Evolutionary conservation across 2,329 filamentous ascomycete species (phyloP), one percentile per base, ranked within the genome.

Genomic region (Hypoxylon sp.): DNA sequence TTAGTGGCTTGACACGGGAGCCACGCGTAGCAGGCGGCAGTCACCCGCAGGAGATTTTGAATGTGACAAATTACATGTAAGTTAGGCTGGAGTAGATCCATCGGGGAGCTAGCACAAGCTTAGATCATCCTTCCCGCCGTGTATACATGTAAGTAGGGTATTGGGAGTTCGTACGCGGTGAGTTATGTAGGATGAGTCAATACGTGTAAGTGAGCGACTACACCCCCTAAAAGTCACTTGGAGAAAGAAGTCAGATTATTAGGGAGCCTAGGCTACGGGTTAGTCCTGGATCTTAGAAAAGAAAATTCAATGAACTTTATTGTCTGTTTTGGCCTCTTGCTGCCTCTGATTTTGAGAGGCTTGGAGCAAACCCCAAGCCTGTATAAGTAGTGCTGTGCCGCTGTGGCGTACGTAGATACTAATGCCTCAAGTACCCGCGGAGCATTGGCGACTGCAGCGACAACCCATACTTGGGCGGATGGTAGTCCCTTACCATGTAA

Each of bases 161-260:
- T 59, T 50, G 5, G 22, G 7, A 48, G 6, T 14, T 10, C 17
- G 40, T 35, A 14, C 25, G 4, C 25, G 25, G 25, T 4, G 20
- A 20, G 20, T 27, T 25, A 25, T 25, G 25, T 40, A 40, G 31
- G 31, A 11, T 30, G 44, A 50, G 11, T 50, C 17, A 27, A 5
- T 27, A 25, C 22, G 20, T 22, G 27, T 53, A 33, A 61, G 37
- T 31, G n/a, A 46, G 42, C 30, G 55, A 40, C 50, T 50, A 46
- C 55, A 63, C 55, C 58, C 37, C 55, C 59, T 64, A 42, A 66
- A 69, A 13, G 56, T 46, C 55, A 57, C 31, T 66, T 54, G 37
- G 46, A 55, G 22, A 61, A 59, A 27, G 50, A 59, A 5, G 48
- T 13, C 20, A 48, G 37, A 42, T 13, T 10, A 44, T 49, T 60